Evolutionary conservation across 2,329 filamentous ascomycete species (phyloP), one percentile per base, ranked within the genome.

Genomic region (Diaporthe aspalathi): DNA sequence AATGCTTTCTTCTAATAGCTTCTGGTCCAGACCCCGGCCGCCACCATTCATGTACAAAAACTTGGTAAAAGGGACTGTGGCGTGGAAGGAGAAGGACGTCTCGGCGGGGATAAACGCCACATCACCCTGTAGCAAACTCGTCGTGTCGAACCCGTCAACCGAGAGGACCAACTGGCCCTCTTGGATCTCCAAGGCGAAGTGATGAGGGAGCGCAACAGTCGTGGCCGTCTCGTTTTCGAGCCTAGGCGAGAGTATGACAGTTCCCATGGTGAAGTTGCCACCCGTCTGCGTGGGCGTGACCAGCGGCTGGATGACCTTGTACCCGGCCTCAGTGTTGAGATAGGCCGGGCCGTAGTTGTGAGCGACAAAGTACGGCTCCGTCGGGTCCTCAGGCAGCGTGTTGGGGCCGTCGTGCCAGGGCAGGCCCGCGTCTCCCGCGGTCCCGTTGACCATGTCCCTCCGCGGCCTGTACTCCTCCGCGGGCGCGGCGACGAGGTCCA

Each of bases 181-280:
- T 17, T 60, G 38, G 22, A 60, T 16, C 56, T 60, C 56, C 22
- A 60, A 3, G 17, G 56, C 56, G 17, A 60, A 45, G 17, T 60
- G 56, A 7, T 60, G 54, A 1, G 54, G 54, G 2, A 60, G 35
- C 22, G 14, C 27, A 22, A 7, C 54, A 4, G n/a, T 20, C 22
- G 35, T 60, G 22, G 16, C 35, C 9, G 54, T 60, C 14, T 60
- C 54, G 22, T 60, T 60, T 4, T 43, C 35, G 2, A 60, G 54
- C 35, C 16, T 60, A 1, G 54, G 35, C 5, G 54, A 60, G 1
- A 60, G 54, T 5, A 60, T 60, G 5, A 60, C 27, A 5, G 54
- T 60, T 22, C 54, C 54, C 54, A 60, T 43, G 54, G 35, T 60
- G 20, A 60, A 60, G 35, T 60, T 60, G 3, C 54, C 35, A 8